Evolutionary conservation across 2,329 filamentous ascomycete genomes (phyloP), one percentile per base, ranked within the genome.

Genomic region (Colletotrichum limetticola): DNA sequence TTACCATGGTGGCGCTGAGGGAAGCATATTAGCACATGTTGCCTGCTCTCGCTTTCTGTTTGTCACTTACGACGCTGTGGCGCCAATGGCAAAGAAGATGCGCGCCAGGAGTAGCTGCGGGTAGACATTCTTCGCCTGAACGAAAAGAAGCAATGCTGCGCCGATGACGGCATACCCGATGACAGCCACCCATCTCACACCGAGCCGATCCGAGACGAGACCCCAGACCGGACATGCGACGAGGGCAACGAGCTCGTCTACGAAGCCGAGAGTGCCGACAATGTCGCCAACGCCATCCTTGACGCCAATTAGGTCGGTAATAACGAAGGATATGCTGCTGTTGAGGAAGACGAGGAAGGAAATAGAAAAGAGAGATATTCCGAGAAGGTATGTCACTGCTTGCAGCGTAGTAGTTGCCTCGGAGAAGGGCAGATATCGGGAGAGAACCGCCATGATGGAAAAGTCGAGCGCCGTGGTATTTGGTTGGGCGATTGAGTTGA

Each of bases 321-420:
- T 91, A 72, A 97, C 93, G 83, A 97, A 97, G 68, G 93, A 95
- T 72, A 97, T 88, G 79, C 91, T 92, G 85, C 91, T 93, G 86
- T 97, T 97, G 75, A 97, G 89, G 84, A 97, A 97, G 78, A 97
- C 94, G 76, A 97, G 92, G 85, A 97, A 97, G 67, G 93, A 93
- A 79, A 97, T 97, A 82, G 92, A 94, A 86, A 96, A 96, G 77
- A 97, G 91, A 74, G 93, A 94, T 78, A 97, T 93, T 80, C 92
- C 92, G 75, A 95, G 88, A 46, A 97, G 90, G 82, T 97, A 97
- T 35, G 94, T 93, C 70, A 89, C 81, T n/a, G 90, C 91, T 78
- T 93, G 91, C 24, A 89, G 80, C 5, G 86, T 83, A 14, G 91
- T 91, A n/a, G 89, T 90, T 57, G 88, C 86, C 26, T 86, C 81